These are phyloP conservation scores for Hamigera avellanea DNA, from an alignment of 495 filamentous ascomycete species.

Conservation along the genomic window DNA sequence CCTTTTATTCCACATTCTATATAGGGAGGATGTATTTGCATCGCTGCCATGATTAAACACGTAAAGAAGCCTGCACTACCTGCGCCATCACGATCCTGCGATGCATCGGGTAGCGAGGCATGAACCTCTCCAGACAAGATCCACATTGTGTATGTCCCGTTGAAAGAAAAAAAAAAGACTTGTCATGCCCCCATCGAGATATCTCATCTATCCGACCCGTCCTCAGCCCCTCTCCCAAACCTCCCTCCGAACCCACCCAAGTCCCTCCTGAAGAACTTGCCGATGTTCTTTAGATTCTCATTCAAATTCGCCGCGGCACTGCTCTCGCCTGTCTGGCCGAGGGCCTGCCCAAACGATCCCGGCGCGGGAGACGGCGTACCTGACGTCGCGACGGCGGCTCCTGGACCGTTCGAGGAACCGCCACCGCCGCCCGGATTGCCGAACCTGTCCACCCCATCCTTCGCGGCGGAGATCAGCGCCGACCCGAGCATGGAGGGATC, in stretches of 20 bases:
- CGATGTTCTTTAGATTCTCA: constrained; percentile 87
- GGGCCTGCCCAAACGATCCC: no score
- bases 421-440: constrained; percentile 45
- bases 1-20: no score
- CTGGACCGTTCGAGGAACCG: constrained; percentile 14
- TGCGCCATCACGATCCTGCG: no score
- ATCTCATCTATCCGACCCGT: constrained; percentile 7
- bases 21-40: no score
- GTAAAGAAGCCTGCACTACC: no score
- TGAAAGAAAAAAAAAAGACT: no score
- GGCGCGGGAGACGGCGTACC: constrained; percentile 8
- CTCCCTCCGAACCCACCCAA: constrained; percentile 69
- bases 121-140: no score
- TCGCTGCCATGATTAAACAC: no score
- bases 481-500: constrained; percentile 64
- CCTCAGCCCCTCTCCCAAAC: constrained; percentile 42
- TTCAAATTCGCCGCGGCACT: constrained; percentile 53
- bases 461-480: constrained; percentile 67
- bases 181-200: no score
- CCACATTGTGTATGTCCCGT: no score
- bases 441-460: constrained; percentile 84
- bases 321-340: constrained; percentile 9
- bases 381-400: constrained; percentile 12
- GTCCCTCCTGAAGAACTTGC: constrained; percentile 90
- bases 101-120: no score